Conservation (phyloP, 352 stramenopile genomes). For the Elongisporangium anandrum region DNA sequence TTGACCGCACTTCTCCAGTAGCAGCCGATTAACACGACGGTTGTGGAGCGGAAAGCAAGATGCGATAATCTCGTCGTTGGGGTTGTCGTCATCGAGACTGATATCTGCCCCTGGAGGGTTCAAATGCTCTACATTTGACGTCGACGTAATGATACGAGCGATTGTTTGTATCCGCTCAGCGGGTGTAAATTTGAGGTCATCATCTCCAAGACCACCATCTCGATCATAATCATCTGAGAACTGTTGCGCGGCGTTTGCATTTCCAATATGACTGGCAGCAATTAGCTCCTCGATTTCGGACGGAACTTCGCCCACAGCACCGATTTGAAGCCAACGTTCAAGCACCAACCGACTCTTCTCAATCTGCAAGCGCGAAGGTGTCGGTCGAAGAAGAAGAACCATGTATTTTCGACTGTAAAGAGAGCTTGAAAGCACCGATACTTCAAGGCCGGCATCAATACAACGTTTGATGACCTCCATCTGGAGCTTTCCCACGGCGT, state of each 20-base stretch:
- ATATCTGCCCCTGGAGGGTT: slow-evolving; percentile 78
- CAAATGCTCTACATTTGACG: slow-evolving; percentile 55
- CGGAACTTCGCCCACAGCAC: slow-evolving; percentile 77
- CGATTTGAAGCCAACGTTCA: slow-evolving; percentile 84
- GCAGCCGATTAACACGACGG: slow-evolving; percentile 60
- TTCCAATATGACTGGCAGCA: slow-evolving; percentile 63
- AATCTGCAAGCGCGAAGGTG: slow-evolving; percentile 55
- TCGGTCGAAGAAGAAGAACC: slow-evolving; percentile 65
- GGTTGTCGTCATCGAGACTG: slow-evolving; percentile 73
- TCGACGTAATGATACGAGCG: slow-evolving; percentile 83
- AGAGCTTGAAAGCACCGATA: slow-evolving; percentile 76
- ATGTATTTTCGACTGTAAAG: slow-evolving; percentile 83
- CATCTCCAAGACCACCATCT: slow-evolving; percentile 24
- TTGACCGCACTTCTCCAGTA: slow-evolving; percentile 61
- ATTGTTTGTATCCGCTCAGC: slow-evolving; percentile 84
- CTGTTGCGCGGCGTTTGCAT: slow-evolving; percentile 19
- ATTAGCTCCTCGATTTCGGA: slow-evolving; percentile 87
- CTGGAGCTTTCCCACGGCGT: slow-evolving; percentile 66
- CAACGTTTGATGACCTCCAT: slow-evolving; percentile 74
- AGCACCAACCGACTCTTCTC: slow-evolving; percentile 78
- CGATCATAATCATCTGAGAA: slow-evolving; percentile 15
- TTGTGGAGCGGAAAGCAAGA: slow-evolving; percentile 86
- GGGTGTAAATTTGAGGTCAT: slow-evolving; percentile 76
- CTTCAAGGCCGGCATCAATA: slow-evolving; percentile 66
- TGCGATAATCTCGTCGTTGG: slow-evolving; percentile 66